Evolutionary conservation across 352 stramenopile genomes (phyloP), one percentile per base, ranked within the genome.

Genomic region (Phytopythium chamaehyphon): DNA sequence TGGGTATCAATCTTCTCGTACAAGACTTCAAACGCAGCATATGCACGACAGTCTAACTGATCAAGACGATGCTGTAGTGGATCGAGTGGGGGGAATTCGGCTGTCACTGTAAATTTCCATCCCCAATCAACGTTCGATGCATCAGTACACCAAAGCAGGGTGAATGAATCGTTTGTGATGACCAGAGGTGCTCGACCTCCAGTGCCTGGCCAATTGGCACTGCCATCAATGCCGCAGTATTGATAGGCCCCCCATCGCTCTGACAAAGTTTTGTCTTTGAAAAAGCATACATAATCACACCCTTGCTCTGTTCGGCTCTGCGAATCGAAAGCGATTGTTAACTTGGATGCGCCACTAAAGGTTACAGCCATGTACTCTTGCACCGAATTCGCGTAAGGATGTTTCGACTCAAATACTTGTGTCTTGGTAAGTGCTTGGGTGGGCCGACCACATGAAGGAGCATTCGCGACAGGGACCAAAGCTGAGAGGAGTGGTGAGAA

Each of bases 61-160:
- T 84, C 66, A 1, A 88, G 40, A 10, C 50, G 64, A 28, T 88
- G 64, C 16, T 80, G 54, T 6, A 83, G 47, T 10, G 82, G 69
- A 22, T 59, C 51, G 10, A 78, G 57, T 1, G 69, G 59, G 10
- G 69, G 49, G 61, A 87, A 93, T 22, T 86, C 72, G 6, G 81
- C 78, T 16, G 61, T 68, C 0, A 93, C 79, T 8, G 69, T 87
- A 40, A 94, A 91, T 43, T 88, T 83, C 72, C 82, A 93, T 0
- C 86, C 86, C 89, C 89, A 97, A 22, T 96, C 88, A 23, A 91
- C 84, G 56, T 95, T 96, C 8, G 79, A 86, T 0, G 66, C 67
- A 61, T 97, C 89, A 0, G 85, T 92, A 45, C 63, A 74, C 81
- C 92, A 97, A 18, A 94, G 58, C 16, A 96, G 49, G 19, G 70